Percentiles rank a stretch among this genome's conserved stretches.
Evolutionary conservation across 129 eudicot genomes (phyloP).

Genomic region (Artemisia annua): DNA sequence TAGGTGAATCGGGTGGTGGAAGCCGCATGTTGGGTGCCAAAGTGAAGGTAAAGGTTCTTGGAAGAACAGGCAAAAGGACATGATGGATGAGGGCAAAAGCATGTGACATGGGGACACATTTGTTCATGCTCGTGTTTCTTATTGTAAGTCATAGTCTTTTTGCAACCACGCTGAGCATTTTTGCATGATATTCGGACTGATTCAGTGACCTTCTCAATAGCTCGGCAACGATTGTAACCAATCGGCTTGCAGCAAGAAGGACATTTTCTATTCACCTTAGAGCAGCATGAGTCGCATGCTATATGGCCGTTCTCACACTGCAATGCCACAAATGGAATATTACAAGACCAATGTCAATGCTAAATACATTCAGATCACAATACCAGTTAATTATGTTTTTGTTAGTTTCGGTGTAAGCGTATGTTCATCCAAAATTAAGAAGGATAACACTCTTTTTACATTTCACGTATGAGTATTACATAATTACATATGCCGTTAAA

Average conservation of each 20-base stretch:
- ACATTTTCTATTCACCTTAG: conserved; percentile 51
- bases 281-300: conserved; percentile 64
- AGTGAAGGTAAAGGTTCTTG: conserved; percentile 46
- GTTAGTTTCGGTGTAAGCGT: too few species aligned
- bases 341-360: background rate
- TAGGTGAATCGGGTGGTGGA: conserved; percentile 45
- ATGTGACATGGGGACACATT: conserved; percentile 45
- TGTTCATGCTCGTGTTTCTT: conserved; percentile 54
- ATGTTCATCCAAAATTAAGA: background rate
- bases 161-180: conserved; percentile 53
- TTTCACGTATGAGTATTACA: background rate
- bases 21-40: conserved; percentile 37
- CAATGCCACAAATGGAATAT: conserved; percentile 4
- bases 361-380: background rate
- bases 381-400: too few species aligned
- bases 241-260: conserved; percentile 64
- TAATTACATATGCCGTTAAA: background rate
- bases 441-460: conserved; percentile 4
- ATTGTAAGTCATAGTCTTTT: conserved; percentile 40
- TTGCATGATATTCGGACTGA: conserved; percentile 49
- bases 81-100: conserved; percentile 53
- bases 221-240: conserved; percentile 79
- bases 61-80: conserved; percentile 46
- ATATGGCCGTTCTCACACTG: conserved; percentile 80
- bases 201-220: conserved; percentile 77